Percentiles rank a stretch among this genome's conserved stretches.
Evolutionary conservation across 768 basidiomycete species (phyloP).

Genomic region (Aureoboletus auriporus): DNA sequence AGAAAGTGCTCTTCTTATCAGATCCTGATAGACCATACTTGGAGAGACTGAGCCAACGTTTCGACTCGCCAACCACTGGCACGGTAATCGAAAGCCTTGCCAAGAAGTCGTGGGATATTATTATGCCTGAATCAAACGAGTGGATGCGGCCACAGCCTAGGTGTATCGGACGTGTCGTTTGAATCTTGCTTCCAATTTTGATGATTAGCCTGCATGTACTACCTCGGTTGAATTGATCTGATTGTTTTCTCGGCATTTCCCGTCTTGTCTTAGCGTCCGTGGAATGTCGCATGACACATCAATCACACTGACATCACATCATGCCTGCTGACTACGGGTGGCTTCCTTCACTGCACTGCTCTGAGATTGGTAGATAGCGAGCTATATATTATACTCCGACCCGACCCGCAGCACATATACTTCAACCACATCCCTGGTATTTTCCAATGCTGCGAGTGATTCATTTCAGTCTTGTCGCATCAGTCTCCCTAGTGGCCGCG

Average conservation of each 20-base stretch:
- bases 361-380: no score
- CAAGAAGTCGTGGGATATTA: background rate
- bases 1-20: background rate
- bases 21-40: background rate
- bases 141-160: background rate
- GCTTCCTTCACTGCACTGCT: no score
- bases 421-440: background rate
- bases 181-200: background rate
- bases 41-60: background rate
- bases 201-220: no score
- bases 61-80: background rate
- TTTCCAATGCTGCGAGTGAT: background rate
- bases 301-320: no score
- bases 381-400: no score
- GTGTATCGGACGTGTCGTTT: background rate
- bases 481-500: no score
- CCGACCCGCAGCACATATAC: no score
- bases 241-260: no score
- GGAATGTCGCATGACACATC: no score
- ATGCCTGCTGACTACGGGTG: no score
- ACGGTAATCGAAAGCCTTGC: background rate
- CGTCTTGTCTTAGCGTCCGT: no score
- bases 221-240: no score
- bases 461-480: background rate
- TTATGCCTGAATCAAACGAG: background rate